These are phyloP conservation scores for Glycine latifolia DNA, from an alignment of 306 rosid genomes.

Conservation along the genomic window DNA sequence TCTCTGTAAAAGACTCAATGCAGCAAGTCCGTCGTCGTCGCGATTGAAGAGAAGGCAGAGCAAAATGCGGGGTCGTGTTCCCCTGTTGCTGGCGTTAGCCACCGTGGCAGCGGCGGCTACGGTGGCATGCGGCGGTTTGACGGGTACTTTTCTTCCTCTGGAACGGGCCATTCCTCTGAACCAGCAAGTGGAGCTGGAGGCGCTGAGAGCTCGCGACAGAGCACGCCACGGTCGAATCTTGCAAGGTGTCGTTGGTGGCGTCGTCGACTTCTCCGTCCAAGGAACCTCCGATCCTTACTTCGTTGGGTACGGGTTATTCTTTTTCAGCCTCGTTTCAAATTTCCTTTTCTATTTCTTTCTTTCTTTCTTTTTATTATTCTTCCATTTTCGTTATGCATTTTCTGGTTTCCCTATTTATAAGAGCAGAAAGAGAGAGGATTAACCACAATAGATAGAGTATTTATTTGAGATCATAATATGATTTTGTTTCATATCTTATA, in stretches of 20 bases:
- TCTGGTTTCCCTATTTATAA: slow-evolving; percentile 35
- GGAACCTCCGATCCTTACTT: slow-evolving; percentile 92
- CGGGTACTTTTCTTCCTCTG: slow-evolving; percentile 63
- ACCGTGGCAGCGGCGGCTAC: slow-evolving; percentile 42
- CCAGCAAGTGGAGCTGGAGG: slow-evolving; percentile 57
- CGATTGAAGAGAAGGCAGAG: slow-evolving; percentile 40
- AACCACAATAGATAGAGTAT: not conserved
- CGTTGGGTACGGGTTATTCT: slow-evolving; percentile 66
- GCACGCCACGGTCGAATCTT: slow-evolving; percentile 80
- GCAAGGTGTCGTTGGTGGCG: slow-evolving; percentile 64
- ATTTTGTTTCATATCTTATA: not conserved
- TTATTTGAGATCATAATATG: not conserved
- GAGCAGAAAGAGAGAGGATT: slow-evolving; percentile 13
- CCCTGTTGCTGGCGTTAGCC: slow-evolving; percentile 46
- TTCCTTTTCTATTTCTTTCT: not conserved
- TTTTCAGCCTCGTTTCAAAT: slow-evolving; percentile 39
- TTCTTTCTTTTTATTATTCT: not conserved
- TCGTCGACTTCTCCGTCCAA: slow-evolving; percentile 86
- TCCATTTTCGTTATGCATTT: slow-evolving; percentile 16
- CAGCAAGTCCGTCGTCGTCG: slow-evolving; percentile 44
- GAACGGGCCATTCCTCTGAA: slow-evolving; percentile 75
- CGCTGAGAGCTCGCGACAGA: slow-evolving; percentile 77
- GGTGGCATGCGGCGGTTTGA: slow-evolving; percentile 56
- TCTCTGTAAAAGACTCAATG: slow-evolving; percentile 50
- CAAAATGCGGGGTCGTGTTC: slow-evolving; percentile 58